Evolutionary conservation across 257 asterid species (phyloP).

Genomic region (Haberlea rhodopensis): DNA sequence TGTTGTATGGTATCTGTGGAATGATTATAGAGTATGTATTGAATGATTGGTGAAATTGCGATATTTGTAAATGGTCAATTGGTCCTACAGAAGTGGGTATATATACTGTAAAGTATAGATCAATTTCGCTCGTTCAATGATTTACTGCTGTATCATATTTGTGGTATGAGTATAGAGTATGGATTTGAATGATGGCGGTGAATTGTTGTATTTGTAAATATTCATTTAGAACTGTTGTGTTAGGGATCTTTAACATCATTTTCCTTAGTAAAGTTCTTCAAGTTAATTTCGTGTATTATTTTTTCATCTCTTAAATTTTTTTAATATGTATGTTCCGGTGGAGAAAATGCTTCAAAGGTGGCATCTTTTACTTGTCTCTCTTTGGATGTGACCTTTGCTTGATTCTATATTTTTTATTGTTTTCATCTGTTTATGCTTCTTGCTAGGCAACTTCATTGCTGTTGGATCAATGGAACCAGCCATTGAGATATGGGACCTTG

Average conservation of each 20-base stretch:
- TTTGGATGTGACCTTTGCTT: not conserved
- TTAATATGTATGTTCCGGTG: not conserved
- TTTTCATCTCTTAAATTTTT: not conserved
- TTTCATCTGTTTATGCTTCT: conserved; percentile 21
- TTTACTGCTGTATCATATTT: no score
- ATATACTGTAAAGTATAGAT: not conserved
- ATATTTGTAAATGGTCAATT: no score
- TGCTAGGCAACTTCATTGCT: conserved; percentile 77
- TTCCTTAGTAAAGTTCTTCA: not conserved
- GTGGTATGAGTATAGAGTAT: not conserved
- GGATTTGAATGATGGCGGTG: not conserved
- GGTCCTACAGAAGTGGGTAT: no score
- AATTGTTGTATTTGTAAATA: not conserved
- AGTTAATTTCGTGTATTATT: no score
- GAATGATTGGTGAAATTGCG: no score
- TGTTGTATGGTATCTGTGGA: no score
- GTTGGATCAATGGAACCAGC: conserved; percentile 94
- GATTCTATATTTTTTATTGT: conserved; percentile 13
- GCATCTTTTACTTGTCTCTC: not conserved
- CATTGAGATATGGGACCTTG: conserved; percentile 97
- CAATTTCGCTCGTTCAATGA: not conserved
- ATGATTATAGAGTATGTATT: no score
- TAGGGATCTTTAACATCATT: not conserved
- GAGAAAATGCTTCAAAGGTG: not conserved
- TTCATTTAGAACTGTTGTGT: not conserved